Percentiles rank a stretch among this genome's conserved stretches.
phyloP scores from a whole-genome alignment of 306 rosid species.

The Medicago truncatula region DNA sequence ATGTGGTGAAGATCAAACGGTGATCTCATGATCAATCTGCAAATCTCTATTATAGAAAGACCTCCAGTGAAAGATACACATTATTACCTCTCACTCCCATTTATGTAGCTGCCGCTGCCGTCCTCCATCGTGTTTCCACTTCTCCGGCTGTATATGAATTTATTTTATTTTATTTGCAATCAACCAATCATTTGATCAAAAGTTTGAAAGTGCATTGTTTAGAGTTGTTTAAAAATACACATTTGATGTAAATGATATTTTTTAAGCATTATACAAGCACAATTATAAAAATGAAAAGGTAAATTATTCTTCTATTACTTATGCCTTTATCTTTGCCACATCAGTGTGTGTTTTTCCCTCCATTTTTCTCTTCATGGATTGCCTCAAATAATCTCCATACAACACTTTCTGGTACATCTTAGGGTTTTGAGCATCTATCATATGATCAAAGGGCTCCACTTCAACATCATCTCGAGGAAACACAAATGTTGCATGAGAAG shows the following conservation, averaged over 20 bases:
- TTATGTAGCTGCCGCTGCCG: too few species aligned
- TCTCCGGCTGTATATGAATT: too few species aligned
- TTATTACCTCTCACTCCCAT: too few species aligned
- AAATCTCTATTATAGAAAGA: too few species aligned
- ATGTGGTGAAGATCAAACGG: too few species aligned
- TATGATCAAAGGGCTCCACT: conserved; percentile 48
- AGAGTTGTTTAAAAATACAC: too few species aligned
- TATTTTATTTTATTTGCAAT: too few species aligned
- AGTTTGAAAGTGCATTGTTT: too few species aligned
- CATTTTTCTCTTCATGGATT: conserved; percentile 44
- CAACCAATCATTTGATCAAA: too few species aligned
- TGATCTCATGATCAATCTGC: too few species aligned
- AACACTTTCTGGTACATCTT: conserved; percentile 50
- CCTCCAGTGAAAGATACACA: rapidly evolving
- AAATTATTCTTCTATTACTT: background rate
- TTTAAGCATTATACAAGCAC: conserved; percentile 4
- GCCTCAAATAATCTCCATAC: conserved; percentile 54
- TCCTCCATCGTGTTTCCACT: too few species aligned
- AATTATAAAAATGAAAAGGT: background rate
- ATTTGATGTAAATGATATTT: background rate
- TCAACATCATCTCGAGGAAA: conserved; percentile 48
- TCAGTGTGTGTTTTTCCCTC: conserved; percentile 51
- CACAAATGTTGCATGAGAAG: conserved; percentile 42
- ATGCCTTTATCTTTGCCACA: conserved; percentile 30
- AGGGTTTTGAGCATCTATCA: conserved; percentile 40